Evolutionary conservation across 2,329 filamentous ascomycete genomes (phyloP).

Genomic region (Myriosclerotinia curreyana): DNA sequence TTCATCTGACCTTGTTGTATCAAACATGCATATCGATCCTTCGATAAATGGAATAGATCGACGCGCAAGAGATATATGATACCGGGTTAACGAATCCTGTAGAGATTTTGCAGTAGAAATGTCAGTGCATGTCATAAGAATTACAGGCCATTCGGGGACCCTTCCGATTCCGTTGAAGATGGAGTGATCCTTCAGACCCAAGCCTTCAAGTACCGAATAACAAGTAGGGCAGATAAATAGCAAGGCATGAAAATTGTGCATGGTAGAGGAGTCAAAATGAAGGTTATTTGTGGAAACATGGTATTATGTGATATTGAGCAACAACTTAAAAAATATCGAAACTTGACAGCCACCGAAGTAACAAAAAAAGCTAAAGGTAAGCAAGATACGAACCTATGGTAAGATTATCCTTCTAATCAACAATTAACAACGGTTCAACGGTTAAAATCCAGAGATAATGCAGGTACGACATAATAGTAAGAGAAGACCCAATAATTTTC

Average conservation of each 20-base stretch:
- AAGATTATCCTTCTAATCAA: not conserved
- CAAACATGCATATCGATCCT: not conserved
- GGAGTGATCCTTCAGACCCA: not conserved
- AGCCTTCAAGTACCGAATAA: not conserved
- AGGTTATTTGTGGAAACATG: not conserved
- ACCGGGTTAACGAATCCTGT: not conserved
- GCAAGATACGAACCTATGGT: not conserved
- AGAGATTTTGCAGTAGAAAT: not conserved
- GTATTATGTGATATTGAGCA: not conserved
- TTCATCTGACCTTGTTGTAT: not conserved
- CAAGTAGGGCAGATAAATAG: too few species aligned
- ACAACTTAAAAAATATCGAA: not conserved
- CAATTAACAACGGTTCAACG: not conserved
- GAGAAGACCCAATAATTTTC: not conserved
- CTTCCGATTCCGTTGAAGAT: not conserved
- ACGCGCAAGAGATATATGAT: not conserved
- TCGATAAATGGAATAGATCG: not conserved
- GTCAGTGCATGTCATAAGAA: not conserved
- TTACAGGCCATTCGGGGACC: slow-evolving; percentile 2
- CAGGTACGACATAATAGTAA: not conserved
- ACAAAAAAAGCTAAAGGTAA: not conserved
- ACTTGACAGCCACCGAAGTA: not conserved
- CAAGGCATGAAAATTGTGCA: not conserved
- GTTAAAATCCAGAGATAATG: not conserved
- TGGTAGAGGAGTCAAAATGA: too few species aligned